Base-by-base conservation (phyloP, 129 eudicot species). In the Flaveria brownii region DNA sequence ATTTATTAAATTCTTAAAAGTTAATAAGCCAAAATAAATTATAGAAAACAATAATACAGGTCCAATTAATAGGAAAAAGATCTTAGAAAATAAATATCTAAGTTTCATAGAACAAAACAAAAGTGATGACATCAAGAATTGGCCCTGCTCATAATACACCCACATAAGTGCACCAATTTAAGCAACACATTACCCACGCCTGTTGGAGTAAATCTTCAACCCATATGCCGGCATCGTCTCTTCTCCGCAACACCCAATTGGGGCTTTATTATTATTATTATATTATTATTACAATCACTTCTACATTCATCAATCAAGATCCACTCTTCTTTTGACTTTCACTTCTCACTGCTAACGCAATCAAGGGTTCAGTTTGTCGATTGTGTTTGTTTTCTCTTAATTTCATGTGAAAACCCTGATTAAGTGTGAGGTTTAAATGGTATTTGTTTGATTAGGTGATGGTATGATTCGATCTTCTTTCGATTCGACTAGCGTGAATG, bases 381-480 rank as follows among this genome's bases (percentile, higher is more conserved):
- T 70, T 45, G 41, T 11, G 11, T 45, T 45, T 77, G 20, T 3
- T 71, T 79, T 41, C 55, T 16, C 16, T 39, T n/a, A 59, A 49
- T 54, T 36, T 46, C 36, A 42, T 9, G 45, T 30, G 78, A 68
- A 54, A 45, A 18, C 23, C 16, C 52, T 17, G 55, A 49, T 66
- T 64, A 51, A 49, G 63, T 18, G 66, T 39, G 26, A 72, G 65
- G 20, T 0, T 62, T 3, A 45, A 9, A 8, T 22, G 68, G 10
- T 68, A 30, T 14, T 41, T 55, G 77, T 36, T 54, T 75, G 45
- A 71, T 71, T 17, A 25, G 73, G 56, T 65, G 70, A 67, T 79
- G 84, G 75, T 76, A 64, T 84, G 84, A 83, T 69, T 80, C 83
- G 68, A 81, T 49, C 64, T 41, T 71, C 18, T 23, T 46, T 71